Conservation (phyloP, 805 yeast species). For the Ogataea allantospora region DNA sequence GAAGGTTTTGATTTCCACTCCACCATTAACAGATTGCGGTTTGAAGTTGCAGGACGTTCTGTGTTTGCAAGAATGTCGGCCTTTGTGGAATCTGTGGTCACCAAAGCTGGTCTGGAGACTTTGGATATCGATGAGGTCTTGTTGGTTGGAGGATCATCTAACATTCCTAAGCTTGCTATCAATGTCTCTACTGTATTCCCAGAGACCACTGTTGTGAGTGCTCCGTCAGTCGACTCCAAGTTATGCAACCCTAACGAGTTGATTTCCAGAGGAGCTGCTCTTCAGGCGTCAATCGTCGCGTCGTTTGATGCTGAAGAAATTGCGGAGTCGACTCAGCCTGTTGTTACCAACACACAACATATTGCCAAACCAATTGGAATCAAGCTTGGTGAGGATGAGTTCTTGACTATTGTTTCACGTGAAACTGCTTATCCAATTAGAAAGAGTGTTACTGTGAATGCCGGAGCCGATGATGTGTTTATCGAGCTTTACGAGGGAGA, state of each 20-base stretch:
- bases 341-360: constrained; percentile 87
- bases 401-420: constrained; percentile 68
- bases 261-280: constrained; percentile 90
- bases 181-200: constrained; percentile 77
- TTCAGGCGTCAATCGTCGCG: constrained; percentile 87
- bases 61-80: constrained; percentile 72
- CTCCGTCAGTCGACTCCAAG: constrained; percentile 77
- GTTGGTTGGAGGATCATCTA: constrained; percentile 90
- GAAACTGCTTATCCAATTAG: constrained; percentile 92
- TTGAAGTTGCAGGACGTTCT: constrained; percentile 79
- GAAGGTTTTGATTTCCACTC: constrained; percentile 94
- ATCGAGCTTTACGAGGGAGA: constrained; percentile 83
- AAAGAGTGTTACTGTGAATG: constrained; percentile 63
- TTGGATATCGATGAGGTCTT: constrained; percentile 88
- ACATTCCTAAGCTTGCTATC: constrained; percentile 85
- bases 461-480: constrained; percentile 60
- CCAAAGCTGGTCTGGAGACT: constrained; percentile 80
- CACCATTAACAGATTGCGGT: constrained; percentile 89
- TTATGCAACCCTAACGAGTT: constrained; percentile 87
- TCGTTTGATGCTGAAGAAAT: constrained; percentile 81
- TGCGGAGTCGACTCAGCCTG: constrained; percentile 76
- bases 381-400: constrained; percentile 65
- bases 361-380: constrained; percentile 81
- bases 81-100: constrained; percentile 71
- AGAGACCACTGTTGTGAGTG: constrained; percentile 66